Base-by-base conservation (phyloP, 1,139 yeast genomes). In the Pneumocystis sp. region DNA sequence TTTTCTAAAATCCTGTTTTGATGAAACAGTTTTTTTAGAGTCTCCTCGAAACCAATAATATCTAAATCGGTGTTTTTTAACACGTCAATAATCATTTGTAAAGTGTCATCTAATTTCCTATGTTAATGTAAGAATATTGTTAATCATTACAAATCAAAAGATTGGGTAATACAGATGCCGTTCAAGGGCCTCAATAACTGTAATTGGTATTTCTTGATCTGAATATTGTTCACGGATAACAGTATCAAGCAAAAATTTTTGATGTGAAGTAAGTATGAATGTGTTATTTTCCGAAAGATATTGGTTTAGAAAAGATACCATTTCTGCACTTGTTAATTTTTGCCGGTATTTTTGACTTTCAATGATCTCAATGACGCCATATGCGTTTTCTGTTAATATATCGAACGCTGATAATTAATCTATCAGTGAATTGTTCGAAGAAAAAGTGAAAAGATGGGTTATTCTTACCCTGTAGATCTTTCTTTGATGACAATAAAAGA, bases 381-480 rank as follows among this genome's bases (percentile, higher is more conserved):
- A 29, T 57, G 31, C 31, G 25, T 50, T 42, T 40, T 39, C 44
- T 3, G n/a, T 34, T 39, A 39, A 15, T n/a, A 29, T 44, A 19
- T 61, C 60, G 34, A 29, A 37, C 12, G 60, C 59, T 21, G 4
- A 37, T 60, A 1, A 31, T 56, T n/a, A 37, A 10, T 37, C 15
- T 37, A 37, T 37, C 10, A 37, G 40, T 7, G 10, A 12, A 37
- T 37, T 37, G 40, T 12, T 37, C 15, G 8, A 37, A 7, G 40
- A 37, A 57, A 50, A 57, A 61, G n/a, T 8, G 57, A 57, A 34
- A 44, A 42, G 7, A 59, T 12, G 3, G 8, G 29, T 5, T 10
- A 8, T 69, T 68, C 64, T 68, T 69, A 42, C 35, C 59, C 21
- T 39, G 60, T 31, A 65, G 31, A 60, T 64, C 66, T 21, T 42